These are phyloP conservation scores for Hyphochytrium catenoides DNA, from an alignment of 352 stramenopile species.

Conservation along the genomic window DNA sequence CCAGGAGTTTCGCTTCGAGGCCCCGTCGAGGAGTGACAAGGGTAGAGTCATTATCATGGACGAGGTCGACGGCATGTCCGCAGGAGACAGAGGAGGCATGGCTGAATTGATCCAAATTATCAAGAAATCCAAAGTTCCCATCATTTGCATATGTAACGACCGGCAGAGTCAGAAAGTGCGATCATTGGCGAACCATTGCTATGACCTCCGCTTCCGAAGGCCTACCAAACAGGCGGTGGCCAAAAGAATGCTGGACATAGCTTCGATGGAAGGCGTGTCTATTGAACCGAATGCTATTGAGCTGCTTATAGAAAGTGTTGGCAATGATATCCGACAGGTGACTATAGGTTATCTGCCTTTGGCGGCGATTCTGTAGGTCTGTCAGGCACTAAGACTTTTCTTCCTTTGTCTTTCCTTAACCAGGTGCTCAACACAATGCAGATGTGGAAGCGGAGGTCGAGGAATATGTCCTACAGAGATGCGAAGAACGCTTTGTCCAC, in stretches of 20 bases:
- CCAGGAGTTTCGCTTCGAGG: constrained; percentile 65
- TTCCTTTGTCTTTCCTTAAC: constrained; percentile 2
- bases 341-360: not conserved
- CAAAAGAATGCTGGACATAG: constrained; percentile 76
- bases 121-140: constrained; percentile 92
- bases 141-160: constrained; percentile 99
- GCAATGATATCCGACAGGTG: constrained; percentile 86
- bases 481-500: constrained; percentile 41
- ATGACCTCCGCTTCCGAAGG: constrained; percentile 81
- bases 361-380: not conserved
- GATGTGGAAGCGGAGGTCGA: constrained; percentile 70
- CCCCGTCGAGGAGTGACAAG: constrained; percentile 21
- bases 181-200: constrained; percentile 88
- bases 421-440: constrained; percentile 90
- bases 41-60: constrained; percentile 95
- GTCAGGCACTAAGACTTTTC: constrained; percentile 1
- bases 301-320: constrained; percentile 81
- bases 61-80: constrained; percentile 97
- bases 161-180: constrained; percentile 81
- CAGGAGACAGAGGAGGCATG: constrained; percentile 84
- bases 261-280: constrained; percentile 51
- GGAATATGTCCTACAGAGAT: constrained; percentile 55
- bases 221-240: constrained; percentile 79
- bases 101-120: constrained; percentile 97
- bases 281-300: constrained; percentile 90